These are phyloP conservation scores for Potentilla sterilis DNA, from an alignment of 306 rosid genomes.

Conservation along the genomic window DNA sequence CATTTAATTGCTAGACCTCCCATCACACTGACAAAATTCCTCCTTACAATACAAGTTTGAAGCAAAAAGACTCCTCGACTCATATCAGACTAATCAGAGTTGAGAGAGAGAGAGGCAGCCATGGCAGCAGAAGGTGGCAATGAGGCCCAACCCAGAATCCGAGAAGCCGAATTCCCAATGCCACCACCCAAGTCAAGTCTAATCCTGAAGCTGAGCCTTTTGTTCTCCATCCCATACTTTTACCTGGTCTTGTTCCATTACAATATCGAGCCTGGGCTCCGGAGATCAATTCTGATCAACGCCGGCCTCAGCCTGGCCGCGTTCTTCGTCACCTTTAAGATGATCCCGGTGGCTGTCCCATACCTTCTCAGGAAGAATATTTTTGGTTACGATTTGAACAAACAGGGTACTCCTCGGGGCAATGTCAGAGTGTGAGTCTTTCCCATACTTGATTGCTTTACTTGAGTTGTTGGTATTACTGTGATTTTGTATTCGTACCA, in stretches of 20 bases:
- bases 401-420: constrained; percentile 84
- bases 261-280: constrained; percentile 51
- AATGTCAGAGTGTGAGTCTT: constrained; percentile 71
- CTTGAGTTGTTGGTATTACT: no score
- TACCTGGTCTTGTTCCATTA: constrained; percentile 61
- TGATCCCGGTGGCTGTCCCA: constrained; percentile 86
- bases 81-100: no score
- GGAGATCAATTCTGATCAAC: constrained; percentile 68
- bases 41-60: no score
- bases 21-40: no score
- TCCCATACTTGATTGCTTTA: no score
- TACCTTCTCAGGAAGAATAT: constrained; percentile 65
- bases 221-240: constrained; percentile 51
- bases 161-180: constrained; percentile 33
- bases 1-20: no score
- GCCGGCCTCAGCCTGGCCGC: constrained; percentile 67
- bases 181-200: constrained; percentile 67
- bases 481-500: no score
- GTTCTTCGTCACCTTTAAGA: constrained; percentile 50
- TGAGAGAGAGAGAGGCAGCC: no score
- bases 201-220: constrained; percentile 55
- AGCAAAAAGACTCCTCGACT: no score
- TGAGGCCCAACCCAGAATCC: constrained; percentile 17
- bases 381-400: constrained; percentile 84
- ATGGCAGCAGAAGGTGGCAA: no score